phyloP scores from a whole-genome alignment of 73 alveolate genomes.

The Paramecium pentaurelia region DNA sequence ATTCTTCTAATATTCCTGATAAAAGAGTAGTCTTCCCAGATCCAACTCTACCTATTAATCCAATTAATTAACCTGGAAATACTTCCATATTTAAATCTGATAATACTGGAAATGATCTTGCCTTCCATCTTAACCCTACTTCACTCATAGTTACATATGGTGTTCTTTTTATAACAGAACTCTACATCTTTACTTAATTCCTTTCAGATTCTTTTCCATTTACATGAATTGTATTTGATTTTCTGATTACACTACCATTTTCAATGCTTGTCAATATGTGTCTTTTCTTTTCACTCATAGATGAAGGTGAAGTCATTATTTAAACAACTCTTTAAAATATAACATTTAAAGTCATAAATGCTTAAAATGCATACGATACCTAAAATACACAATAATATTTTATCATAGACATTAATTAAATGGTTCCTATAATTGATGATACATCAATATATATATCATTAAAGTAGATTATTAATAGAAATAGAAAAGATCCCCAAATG shows the following conservation, averaged over 20 bases:
- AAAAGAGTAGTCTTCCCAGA: slow-evolving; percentile 88
- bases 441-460: slow-evolving; percentile 6
- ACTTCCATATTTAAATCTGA: slow-evolving; percentile 63
- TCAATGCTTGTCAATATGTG: neutral
- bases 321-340: neutral
- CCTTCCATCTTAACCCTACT: neutral
- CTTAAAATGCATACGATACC: slow-evolving; percentile 23
- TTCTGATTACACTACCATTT: neutral
- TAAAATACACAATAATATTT: slow-evolving; percentile 42
- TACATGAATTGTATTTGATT: neutral
- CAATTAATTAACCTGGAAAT: slow-evolving; percentile 71
- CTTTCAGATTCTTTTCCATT: neutral
- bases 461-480: slow-evolving; percentile 24
- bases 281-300: neutral
- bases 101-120: slow-evolving; percentile 40
- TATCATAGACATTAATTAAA: slow-evolving; percentile 1
- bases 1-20: slow-evolving; percentile 60
- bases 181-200: neutral
- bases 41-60: slow-evolving; percentile 88
- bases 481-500: slow-evolving; percentile 49
- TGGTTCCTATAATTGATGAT: slow-evolving; percentile 15
- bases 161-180: neutral
- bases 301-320: neutral
- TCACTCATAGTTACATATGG: neutral
- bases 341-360: slow-evolving; percentile 7